Evolutionary conservation across 305 asterid genomes (phyloP).

Genomic region (Fraxinus latifolia): DNA sequence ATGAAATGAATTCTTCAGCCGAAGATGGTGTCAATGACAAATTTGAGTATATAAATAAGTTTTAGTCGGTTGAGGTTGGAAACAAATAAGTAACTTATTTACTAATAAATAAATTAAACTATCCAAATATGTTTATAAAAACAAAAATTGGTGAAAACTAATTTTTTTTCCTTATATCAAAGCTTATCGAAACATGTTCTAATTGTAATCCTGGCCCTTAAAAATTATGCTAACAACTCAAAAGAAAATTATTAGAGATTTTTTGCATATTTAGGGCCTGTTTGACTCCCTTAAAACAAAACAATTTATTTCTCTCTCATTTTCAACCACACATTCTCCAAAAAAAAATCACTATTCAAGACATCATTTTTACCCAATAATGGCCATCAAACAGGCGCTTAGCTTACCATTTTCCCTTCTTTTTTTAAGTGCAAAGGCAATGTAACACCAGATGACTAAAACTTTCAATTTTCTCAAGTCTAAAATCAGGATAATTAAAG

Average conservation of each 20-base stretch:
- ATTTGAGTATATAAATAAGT: not conserved
- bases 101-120: not conserved
- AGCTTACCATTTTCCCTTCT: not conserved
- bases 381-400: not conserved
- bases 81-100: not conserved
- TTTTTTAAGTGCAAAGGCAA: not conserved
- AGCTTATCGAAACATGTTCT: not conserved
- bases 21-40: not conserved
- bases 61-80: not conserved
- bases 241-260: not conserved
- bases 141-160: not conserved
- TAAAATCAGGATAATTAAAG: not conserved
- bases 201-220: not conserved
- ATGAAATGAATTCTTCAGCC: not conserved
- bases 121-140: not conserved
- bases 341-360: too few species aligned
- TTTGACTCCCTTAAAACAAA: too few species aligned
- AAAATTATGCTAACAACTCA: not conserved
- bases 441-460: not conserved
- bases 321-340: too few species aligned
- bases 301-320: too few species aligned
- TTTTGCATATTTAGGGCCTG: not conserved
- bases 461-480: not conserved
- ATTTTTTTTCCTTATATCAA: not conserved
- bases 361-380: too few species aligned